Conservation (phyloP, 208 protist genomes). For the Leishmania arabica region DNA sequence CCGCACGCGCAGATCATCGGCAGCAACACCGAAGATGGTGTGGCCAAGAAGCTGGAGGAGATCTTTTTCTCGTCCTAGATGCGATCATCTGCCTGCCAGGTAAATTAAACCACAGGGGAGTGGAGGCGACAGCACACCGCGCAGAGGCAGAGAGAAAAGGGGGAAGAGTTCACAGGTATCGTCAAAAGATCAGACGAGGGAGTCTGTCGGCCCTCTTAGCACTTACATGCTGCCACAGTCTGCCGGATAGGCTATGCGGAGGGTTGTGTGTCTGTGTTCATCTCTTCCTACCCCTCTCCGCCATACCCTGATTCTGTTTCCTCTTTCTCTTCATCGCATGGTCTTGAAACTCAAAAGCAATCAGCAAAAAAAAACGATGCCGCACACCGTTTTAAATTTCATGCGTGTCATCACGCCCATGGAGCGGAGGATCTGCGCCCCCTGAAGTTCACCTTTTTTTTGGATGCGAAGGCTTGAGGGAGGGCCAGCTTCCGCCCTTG, state of each 20-base stretch:
- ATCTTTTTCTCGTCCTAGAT: slow-evolving; percentile 34
- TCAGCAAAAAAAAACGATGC: too few relatives aligned
- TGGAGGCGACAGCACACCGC: neutral
- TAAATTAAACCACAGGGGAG: neutral
- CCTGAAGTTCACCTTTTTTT: neutral
- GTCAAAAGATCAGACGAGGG: neutral
- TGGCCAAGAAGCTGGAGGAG: slow-evolving; percentile 74
- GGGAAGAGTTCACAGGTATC: neutral
- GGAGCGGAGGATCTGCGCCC: neutral
- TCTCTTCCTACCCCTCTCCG: neutral
- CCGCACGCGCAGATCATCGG: slow-evolving; percentile 49
- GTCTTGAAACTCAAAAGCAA: neutral
- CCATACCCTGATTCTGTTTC: neutral
- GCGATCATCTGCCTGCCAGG: neutral
- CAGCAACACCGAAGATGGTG: slow-evolving; percentile 59
- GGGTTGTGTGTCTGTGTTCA: neutral
- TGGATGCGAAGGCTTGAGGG: neutral
- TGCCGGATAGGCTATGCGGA: neutral
- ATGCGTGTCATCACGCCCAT: neutral
- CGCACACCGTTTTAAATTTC: neutral
- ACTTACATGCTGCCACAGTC: neutral
- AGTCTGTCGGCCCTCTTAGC: neutral
- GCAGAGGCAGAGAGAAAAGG: neutral
- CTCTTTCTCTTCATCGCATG: neutral
- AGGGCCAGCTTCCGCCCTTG: neutral